Evolutionary conservation across 2,329 filamentous ascomycete species (phyloP).

Genomic region (Dryadomyces sulphureus): DNA sequence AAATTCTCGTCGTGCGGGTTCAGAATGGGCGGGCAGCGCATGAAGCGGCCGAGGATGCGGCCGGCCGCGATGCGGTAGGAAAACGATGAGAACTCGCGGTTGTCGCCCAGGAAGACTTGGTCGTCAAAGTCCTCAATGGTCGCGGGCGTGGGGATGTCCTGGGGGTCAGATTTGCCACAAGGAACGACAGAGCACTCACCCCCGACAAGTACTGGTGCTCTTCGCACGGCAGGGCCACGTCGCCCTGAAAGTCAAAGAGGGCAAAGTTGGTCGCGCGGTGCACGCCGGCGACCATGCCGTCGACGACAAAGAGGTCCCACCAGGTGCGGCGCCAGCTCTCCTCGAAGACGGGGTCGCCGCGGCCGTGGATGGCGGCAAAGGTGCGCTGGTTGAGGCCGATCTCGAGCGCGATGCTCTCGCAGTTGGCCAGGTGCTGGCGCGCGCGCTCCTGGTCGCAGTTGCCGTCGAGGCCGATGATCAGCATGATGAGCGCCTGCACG

Average conservation of each 20-base stretch:
- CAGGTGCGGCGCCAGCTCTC: slow-evolving; percentile 81
- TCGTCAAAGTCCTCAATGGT: slow-evolving; percentile 66
- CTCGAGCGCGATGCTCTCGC: slow-evolving; percentile 57
- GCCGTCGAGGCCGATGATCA: slow-evolving; percentile 66
- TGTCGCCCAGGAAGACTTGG: slow-evolving; percentile 54
- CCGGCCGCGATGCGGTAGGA: slow-evolving; percentile 72
- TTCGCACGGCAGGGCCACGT: slow-evolving; percentile 68
- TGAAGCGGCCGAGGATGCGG: slow-evolving; percentile 62
- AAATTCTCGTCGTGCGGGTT: slow-evolving; percentile 40
- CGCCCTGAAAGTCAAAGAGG: slow-evolving; percentile 50
- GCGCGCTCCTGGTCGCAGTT: slow-evolving; percentile 57
- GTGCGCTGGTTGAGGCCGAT: slow-evolving; percentile 59
- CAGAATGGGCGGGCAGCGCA: slow-evolving; percentile 38
- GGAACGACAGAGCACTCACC: no score
- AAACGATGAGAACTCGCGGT: slow-evolving; percentile 66
- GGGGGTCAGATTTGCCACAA: neutral
- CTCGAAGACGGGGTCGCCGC: slow-evolving; percentile 52
- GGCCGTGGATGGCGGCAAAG: slow-evolving; percentile 50
- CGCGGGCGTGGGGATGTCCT: slow-evolving; percentile 43
- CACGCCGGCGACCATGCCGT: slow-evolving; percentile 72
- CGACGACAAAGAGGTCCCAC: slow-evolving; percentile 75
- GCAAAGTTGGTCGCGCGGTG: slow-evolving; percentile 56
- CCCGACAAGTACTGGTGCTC: slow-evolving; percentile 54
- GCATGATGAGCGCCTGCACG: slow-evolving; percentile 64
- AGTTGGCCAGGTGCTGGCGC: slow-evolving; percentile 48